These are phyloP conservation scores for Diaporthe nobilis DNA, from an alignment of 2,329 filamentous ascomycete genomes.

Conservation along the genomic window DNA sequence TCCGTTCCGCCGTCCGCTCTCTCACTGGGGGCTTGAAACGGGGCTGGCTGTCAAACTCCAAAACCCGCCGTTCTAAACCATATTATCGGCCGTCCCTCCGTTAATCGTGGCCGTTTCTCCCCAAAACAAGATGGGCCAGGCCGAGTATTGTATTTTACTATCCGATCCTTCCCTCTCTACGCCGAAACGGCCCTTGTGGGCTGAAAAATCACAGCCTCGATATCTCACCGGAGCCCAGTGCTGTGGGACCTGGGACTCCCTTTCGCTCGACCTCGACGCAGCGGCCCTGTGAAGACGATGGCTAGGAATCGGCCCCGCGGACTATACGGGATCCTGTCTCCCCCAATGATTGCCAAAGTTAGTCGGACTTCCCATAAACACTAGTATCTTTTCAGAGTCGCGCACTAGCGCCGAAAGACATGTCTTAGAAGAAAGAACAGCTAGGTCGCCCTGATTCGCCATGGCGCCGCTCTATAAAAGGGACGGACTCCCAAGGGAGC, in stretches of 20 bases:
- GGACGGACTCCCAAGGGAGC: neutral
- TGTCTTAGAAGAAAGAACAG: constrained; percentile 24
- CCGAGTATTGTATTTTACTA: neutral
- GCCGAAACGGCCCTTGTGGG: neutral
- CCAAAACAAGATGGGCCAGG: neutral
- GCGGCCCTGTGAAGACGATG: neutral
- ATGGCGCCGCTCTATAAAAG: constrained; percentile 5
- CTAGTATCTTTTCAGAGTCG: constrained; percentile 10
- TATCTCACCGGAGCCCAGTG: constrained; percentile 10
- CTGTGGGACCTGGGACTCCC: constrained; percentile 30
- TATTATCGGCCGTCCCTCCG: neutral
- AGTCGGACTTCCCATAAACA: constrained; percentile 3
- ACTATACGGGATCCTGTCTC: constrained; percentile 26
- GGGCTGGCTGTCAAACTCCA: neutral
- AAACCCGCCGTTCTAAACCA: neutral
- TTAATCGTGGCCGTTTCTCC: neutral
- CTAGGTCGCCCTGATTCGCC: neutral
- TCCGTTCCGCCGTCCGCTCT: neutral
- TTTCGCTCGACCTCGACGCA: neutral
- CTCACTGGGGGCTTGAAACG: neutral
- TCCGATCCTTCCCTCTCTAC: neutral
- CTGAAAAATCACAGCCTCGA: too few relatives aligned
- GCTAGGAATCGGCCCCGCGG: neutral
- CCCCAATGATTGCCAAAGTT: constrained; percentile 7
- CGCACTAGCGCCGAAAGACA: constrained; percentile 30